Conservation (phyloP, 106 monocot species). For the Phalaenopsis equestris region DNA sequence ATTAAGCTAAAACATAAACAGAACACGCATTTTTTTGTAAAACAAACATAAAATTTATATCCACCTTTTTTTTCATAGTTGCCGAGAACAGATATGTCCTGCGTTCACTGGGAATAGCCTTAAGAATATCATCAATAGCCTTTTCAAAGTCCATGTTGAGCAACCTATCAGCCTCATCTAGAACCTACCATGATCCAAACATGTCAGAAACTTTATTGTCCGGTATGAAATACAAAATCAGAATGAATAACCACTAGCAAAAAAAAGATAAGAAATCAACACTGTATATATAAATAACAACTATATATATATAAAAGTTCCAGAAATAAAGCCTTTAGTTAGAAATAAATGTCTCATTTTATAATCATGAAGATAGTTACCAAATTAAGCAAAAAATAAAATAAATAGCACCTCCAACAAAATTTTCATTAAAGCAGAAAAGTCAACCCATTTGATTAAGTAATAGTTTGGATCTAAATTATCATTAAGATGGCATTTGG, state of each 20-base stretch:
- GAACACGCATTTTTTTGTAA: not conserved
- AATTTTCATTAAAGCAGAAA: not conserved
- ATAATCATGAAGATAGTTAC: not conserved
- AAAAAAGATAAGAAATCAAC: not conserved
- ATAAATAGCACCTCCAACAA: not conserved
- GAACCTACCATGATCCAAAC: constrained; percentile 36
- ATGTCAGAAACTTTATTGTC: not conserved
- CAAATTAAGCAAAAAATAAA: not conserved
- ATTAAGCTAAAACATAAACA: not conserved
- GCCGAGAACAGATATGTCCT: constrained; percentile 91
- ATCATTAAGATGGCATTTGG: too few relatives aligned
- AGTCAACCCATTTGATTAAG: too few relatives aligned
- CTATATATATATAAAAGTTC: not conserved
- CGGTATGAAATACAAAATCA: not conserved
- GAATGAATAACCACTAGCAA: not conserved
- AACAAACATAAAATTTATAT: not conserved
- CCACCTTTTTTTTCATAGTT: constrained; percentile 97
- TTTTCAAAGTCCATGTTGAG: constrained; percentile 93
- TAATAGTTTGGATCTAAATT: too few relatives aligned
- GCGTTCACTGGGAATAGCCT: constrained; percentile 76
- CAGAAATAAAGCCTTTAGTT: not conserved
- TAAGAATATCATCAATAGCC: constrained; percentile 82
- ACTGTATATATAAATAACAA: not conserved
- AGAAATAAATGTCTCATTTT: not conserved
- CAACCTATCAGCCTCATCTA: constrained; percentile 95